Evolutionary conservation across 306 rosid genomes (phyloP).

Genomic region (Acacia melanoxylon): DNA sequence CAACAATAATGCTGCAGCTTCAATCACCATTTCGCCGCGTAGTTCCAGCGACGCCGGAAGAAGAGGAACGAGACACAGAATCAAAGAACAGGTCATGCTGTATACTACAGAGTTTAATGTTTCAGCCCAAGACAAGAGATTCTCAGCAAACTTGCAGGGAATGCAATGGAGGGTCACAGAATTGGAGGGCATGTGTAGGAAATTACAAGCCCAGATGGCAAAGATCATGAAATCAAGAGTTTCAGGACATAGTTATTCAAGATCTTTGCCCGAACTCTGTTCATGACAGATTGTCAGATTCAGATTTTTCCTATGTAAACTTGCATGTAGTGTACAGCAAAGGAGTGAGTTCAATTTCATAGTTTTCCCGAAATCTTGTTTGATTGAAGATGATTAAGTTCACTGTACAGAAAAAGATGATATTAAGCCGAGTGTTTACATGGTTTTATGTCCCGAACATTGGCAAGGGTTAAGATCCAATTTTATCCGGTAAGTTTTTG

Average conservation of each 20-base stretch:
- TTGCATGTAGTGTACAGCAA: conserved; percentile 49
- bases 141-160: conserved; percentile 74
- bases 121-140: conserved; percentile 52
- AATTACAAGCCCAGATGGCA: conserved; percentile 76
- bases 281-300: conserved; percentile 45
- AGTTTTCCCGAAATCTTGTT: conserved; percentile 25
- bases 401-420: conserved; percentile 9
- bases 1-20: conserved; percentile 22
- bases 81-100: conserved; percentile 52
- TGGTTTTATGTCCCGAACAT: conserved; percentile 14
- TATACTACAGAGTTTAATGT: conserved; percentile 56
- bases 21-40: conserved; percentile 41
- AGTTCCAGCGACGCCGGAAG: conserved; percentile 31
- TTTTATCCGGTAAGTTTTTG: too few relatives aligned
- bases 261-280: conserved; percentile 87
- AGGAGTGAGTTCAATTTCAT: conserved; percentile 34
- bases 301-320: conserved; percentile 26
- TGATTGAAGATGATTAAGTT: conserved; percentile 24
- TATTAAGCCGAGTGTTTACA: background rate
- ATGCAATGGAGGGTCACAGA: conserved; percentile 93
- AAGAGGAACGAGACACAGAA: conserved; percentile 45
- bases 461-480: background rate
- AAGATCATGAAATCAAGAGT: conserved; percentile 69
- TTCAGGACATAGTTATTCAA: conserved; percentile 51
- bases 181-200: conserved; percentile 70